Evolutionary conservation across 1,284 basidiomycete species (phyloP).

Genomic region (Stereum hirsutum): DNA sequence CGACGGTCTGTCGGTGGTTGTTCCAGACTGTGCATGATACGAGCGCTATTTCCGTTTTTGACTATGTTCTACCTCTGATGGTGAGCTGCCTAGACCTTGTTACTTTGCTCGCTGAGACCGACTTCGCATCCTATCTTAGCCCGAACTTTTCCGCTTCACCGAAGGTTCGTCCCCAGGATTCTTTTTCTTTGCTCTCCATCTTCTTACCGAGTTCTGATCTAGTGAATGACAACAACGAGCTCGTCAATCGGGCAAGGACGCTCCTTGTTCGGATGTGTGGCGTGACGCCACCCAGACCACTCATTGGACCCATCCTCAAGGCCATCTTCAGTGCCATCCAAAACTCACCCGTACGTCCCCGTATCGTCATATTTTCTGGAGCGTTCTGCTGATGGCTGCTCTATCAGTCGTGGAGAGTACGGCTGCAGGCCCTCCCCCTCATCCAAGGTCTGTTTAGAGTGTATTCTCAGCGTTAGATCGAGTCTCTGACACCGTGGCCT

Average conservation of each 20-base stretch:
- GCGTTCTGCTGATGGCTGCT: not conserved
- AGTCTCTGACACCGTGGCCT: not conserved
- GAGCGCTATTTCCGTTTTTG: constrained; percentile 67
- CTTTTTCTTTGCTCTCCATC: constrained; percentile 1
- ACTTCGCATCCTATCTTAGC: constrained; percentile 25
- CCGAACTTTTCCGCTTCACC: constrained; percentile 64
- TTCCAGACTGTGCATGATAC: constrained; percentile 66
- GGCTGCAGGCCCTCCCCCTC: constrained; percentile 65
- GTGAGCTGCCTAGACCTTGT: constrained; percentile 25
- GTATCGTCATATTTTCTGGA: not conserved
- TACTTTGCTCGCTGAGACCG: not conserved
- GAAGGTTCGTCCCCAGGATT: constrained; percentile 34
- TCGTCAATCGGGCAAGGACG: constrained; percentile 47
- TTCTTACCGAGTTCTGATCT: not conserved
- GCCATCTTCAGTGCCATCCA: constrained; percentile 60
- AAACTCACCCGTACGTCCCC: constrained; percentile 50
- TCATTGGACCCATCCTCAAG: constrained; percentile 52
- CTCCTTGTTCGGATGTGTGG: constrained; percentile 69
- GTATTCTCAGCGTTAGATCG: not conserved
- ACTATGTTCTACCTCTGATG: constrained; percentile 75
- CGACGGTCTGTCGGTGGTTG: constrained; percentile 69
- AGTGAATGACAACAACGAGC: constrained; percentile 66
- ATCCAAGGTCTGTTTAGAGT: constrained; percentile 43
- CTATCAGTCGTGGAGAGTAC: constrained; percentile 60
- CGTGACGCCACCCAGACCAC: constrained; percentile 49